Conservation (phyloP, 345 rosid genomes). For the Bretschneidera sinensis region DNA sequence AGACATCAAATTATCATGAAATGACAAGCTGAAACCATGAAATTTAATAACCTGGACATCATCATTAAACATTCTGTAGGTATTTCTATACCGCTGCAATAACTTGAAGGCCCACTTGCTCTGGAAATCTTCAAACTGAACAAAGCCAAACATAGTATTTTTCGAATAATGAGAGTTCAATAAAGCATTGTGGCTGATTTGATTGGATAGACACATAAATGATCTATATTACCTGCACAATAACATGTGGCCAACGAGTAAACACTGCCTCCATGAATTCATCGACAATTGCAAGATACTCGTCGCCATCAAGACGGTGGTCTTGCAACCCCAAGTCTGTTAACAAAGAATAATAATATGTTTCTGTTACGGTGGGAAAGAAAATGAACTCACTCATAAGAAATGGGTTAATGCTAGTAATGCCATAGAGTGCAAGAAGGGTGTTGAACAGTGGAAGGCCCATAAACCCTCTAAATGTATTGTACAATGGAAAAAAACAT, state of each 20-base stretch:
- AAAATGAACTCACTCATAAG: background rate
- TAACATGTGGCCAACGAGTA: constrained; percentile 96
- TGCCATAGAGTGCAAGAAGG: background rate
- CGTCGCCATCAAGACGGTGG: constrained; percentile 80
- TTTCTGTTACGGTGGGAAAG: constrained; percentile 3
- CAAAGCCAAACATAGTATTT: constrained; percentile 13
- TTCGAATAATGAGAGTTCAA: background rate
- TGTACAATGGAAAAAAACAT: too few species aligned
- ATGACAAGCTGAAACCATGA: background rate
- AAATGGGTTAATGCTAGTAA: background rate
- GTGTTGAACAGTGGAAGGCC: background rate
- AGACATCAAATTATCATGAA: background rate
- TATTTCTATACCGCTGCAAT: constrained; percentile 79
- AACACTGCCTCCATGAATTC: constrained; percentile 99
- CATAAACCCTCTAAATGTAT: background rate
- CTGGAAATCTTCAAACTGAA: constrained; percentile 98
- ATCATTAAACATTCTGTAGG: constrained; percentile 92
- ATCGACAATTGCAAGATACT: constrained; percentile 69
- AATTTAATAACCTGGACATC: constrained; percentile 84
- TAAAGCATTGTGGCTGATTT: background rate
- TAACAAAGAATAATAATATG: constrained; percentile 19
- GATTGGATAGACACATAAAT: constrained; percentile 14
- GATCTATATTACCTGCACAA: constrained; percentile 68
- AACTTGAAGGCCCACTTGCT: constrained; percentile 99
- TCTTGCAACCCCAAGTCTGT: constrained; percentile 94